Evolutionary conservation across 106 monocot genomes (phyloP), one percentile per base, ranked within the genome.

Genomic region (Apostasia shenzhenica): DNA sequence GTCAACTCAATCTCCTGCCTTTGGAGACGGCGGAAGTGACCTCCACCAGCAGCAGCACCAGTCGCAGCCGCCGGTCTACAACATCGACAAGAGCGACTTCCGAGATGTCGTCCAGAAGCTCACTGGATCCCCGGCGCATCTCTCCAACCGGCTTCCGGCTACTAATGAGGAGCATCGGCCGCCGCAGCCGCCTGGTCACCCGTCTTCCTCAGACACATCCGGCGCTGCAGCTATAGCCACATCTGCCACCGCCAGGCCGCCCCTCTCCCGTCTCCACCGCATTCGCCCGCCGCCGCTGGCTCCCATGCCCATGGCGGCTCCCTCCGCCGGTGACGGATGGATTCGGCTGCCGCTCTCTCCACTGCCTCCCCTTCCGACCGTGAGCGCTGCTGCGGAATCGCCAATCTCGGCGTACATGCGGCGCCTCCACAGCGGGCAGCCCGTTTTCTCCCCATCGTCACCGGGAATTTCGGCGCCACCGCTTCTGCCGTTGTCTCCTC

Each of bases 11-110:
- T 48, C 67, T 63, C 26, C 26, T 26, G 38, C 79, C 57, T 14
- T 45, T 48, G 26, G 12, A 47, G 38, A 56, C 65, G 13, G 55
- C 54, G 46, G 39, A n/a, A 45, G 55, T 45, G 14, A 44, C 4
- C 10, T 7, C 26, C 26, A 26, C 26, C 26, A 26, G 59, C 63
- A 46, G 44, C 63, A 55, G 54, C 77, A 66, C 41, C 81, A 70
- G 46, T 73, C 88, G 14, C 92, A 88, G 55, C 92, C 92, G 44
- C 92, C 88, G 0, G 92, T 92, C 10, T 92, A 88, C 76, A 92
- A 88, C 83, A 88, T 92, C 73, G 88, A 88, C 88, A 88, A 88
- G 72, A 79, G 69, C 79, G 80, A 88, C 64, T 92, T 92, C 88
- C 76, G 92, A 10, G 81, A 88, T 52, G 73, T 92, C 58, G 92